These are phyloP conservation scores for Boletus rufocinnamomeus DNA, from an alignment of 768 basidiomycete species.

Conservation along the genomic window DNA sequence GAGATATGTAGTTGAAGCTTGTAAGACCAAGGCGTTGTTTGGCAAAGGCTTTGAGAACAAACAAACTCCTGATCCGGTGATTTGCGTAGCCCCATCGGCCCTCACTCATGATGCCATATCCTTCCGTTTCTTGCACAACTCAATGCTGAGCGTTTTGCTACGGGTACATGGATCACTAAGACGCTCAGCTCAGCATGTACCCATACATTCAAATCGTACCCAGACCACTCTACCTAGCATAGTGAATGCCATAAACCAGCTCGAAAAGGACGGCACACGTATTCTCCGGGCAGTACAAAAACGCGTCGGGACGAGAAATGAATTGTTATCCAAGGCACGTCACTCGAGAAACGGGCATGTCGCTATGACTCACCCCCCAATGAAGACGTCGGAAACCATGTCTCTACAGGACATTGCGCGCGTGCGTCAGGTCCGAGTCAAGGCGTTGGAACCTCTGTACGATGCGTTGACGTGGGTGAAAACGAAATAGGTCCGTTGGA, in stretches of 20 bases:
- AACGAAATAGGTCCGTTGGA: slow-evolving; percentile 55
- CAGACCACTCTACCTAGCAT: slow-evolving; percentile 15
- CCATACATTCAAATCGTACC: slow-evolving; percentile 9
- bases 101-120: not conserved
- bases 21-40: slow-evolving; percentile 17
- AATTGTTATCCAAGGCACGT: slow-evolving; percentile 48
- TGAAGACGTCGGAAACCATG: slow-evolving; percentile 54
- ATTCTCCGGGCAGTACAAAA: slow-evolving; percentile 56
- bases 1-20: no score
- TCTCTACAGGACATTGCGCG: slow-evolving; percentile 57
- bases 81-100: not conserved
- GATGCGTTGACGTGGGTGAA: slow-evolving; percentile 68
- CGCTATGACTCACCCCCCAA: not conserved
- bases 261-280: slow-evolving; percentile 48
- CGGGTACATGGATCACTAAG: slow-evolving; percentile 19
- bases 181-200: slow-evolving; percentile 13
- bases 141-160: slow-evolving; percentile 15
- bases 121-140: not conserved
- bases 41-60: slow-evolving; percentile 22
- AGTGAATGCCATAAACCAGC: slow-evolving; percentile 24
- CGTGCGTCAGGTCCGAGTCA: slow-evolving; percentile 62
- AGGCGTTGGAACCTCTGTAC: slow-evolving; percentile 68
- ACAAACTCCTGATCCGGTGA: not conserved
- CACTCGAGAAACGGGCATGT: not conserved
- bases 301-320: slow-evolving; percentile 51